These are phyloP conservation scores for Mortierella sp. DNA, from an alignment of 371 early-diverging fungal genomes.

Conservation along the genomic window DNA sequence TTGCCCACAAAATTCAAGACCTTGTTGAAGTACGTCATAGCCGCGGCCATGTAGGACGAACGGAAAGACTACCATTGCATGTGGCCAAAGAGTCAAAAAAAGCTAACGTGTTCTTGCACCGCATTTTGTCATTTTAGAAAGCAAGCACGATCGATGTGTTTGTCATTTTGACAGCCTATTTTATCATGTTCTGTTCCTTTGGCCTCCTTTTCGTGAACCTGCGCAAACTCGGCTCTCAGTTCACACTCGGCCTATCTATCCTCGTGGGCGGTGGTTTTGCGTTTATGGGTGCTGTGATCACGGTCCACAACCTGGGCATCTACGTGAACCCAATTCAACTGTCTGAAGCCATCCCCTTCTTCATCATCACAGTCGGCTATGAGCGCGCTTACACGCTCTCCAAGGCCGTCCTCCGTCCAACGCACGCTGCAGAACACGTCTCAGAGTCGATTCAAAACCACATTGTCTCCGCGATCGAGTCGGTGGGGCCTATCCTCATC, in stretches of 20 bases:
- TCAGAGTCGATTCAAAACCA: slow-evolving; percentile 67
- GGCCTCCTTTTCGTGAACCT: slow-evolving; percentile 85
- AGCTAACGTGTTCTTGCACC: too few relatives aligned
- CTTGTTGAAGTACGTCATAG: slow-evolving; percentile 61
- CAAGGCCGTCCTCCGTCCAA: slow-evolving; percentile 76
- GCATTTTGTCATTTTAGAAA: slow-evolving; percentile 50
- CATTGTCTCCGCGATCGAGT: slow-evolving; percentile 75
- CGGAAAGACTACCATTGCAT: too few relatives aligned
- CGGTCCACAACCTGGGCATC: slow-evolving; percentile 73
- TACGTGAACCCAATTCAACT: slow-evolving; percentile 81
- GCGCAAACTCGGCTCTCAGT: slow-evolving; percentile 87
- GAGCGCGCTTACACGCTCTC: slow-evolving; percentile 88
- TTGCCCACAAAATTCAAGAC: slow-evolving; percentile 65
- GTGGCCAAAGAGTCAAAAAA: too few relatives aligned
- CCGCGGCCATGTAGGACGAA: too few relatives aligned
- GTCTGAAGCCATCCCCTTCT: slow-evolving; percentile 91
- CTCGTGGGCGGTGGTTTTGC: slow-evolving; percentile 78
- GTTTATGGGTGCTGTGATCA: slow-evolving; percentile 79
- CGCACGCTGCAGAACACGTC: slow-evolving; percentile 33
- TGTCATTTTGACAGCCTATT: slow-evolving; percentile 82
- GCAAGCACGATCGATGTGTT: slow-evolving; percentile 84
- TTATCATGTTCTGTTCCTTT: slow-evolving; percentile 89
- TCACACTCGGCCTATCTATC: slow-evolving; percentile 74
- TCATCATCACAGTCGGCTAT: slow-evolving; percentile 93
- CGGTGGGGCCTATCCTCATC: slow-evolving; percentile 73